These are phyloP conservation scores for Aspergillus hortae DNA, from an alignment of 2,329 filamentous ascomycete genomes.

Conservation along the genomic window DNA sequence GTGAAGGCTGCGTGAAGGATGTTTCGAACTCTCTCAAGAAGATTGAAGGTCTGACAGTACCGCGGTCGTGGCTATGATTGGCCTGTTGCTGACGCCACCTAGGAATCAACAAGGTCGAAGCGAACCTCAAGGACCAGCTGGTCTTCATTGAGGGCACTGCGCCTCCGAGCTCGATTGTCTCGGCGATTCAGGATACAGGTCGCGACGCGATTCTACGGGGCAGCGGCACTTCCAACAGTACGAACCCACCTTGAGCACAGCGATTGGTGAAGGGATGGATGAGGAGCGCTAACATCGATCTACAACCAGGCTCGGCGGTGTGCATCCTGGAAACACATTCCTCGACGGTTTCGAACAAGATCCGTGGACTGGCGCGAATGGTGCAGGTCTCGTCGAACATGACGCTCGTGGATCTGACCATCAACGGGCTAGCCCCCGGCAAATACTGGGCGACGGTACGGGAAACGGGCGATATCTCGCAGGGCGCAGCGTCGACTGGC, in stretches of 20 bases:
- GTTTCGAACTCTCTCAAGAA: constrained; percentile 75
- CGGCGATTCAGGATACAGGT: constrained; percentile 83
- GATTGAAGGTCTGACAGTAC: constrained; percentile 56
- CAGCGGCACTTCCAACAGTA: constrained; percentile 79
- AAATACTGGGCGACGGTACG: constrained; percentile 81
- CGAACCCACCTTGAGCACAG: constrained; percentile 15
- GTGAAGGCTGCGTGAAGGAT: constrained; percentile 82
- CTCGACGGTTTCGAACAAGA: constrained; percentile 58
- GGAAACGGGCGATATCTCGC: constrained; percentile 79
- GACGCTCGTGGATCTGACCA: constrained; percentile 82
- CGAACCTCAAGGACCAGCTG: constrained; percentile 76
- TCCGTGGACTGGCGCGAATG: constrained; percentile 86
- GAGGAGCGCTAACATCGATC: background rate
- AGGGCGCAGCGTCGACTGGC: constrained; percentile 78
- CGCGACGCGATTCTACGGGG: constrained; percentile 92
- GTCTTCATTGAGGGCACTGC: constrained; percentile 84
- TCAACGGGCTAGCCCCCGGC: constrained; percentile 77
- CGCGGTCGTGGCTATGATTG: background rate
- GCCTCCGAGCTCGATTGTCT: constrained; percentile 83
- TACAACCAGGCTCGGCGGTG: constrained; percentile 53
- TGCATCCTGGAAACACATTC: constrained; percentile 91
- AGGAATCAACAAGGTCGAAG: constrained; percentile 81
- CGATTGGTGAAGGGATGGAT: background rate
- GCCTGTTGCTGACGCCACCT: background rate
- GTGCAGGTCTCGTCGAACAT: constrained; percentile 78